Base-by-base conservation (phyloP, 768 basidiomycete genomes). In the Hemileccinum rubropunctum region DNA sequence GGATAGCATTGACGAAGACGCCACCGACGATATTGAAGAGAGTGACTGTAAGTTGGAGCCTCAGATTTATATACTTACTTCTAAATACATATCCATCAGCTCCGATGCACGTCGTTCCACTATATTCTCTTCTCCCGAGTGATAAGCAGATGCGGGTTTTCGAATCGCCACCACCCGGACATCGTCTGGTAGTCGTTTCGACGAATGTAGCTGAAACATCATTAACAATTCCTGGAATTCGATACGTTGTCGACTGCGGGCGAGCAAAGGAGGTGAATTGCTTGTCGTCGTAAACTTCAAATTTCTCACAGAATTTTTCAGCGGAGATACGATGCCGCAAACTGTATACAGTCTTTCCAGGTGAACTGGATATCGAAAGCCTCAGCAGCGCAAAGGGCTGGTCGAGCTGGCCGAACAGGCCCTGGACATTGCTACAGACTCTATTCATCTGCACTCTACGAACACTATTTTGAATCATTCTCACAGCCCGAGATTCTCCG, bases 181-280 rank as follows among this genome's bases (percentile, higher is more conserved):
- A 76, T 51, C 88, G 97, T 32, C 77, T 99, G 4, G 94, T 98
- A 13, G 92, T 98, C 14, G 86, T 99, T 6, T 83, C 95, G 2
- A 98, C 95, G 2, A 98, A 98, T 64, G 88, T 98, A 23, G 95
- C 95, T 1, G 95, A 98, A 66, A 98, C 95, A 0, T 97, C 95
- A 7, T 74, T 98, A 28, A 98, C 95, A 0, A 99, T 99, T 51
- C 95, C 95, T 21, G 91, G 90, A 6, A 95, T 99, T 59, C 88
- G 91, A 14, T 99, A 99, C 68, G 95, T 99, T n/a, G 83, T 99
- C 26, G 95, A 99, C 64, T 88, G 88, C 60, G 95, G 95, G 5
- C 80, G 95, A 56, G 92, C 90, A 5, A 98, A 99, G 71, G 93
- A 98, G 77, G 91, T 90, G 57, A 34, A 62, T 46, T 27, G 14